Evolutionary conservation across 2,329 filamentous ascomycete genomes (phyloP).

Genomic region (Tolypocladium ovalisporum): DNA sequence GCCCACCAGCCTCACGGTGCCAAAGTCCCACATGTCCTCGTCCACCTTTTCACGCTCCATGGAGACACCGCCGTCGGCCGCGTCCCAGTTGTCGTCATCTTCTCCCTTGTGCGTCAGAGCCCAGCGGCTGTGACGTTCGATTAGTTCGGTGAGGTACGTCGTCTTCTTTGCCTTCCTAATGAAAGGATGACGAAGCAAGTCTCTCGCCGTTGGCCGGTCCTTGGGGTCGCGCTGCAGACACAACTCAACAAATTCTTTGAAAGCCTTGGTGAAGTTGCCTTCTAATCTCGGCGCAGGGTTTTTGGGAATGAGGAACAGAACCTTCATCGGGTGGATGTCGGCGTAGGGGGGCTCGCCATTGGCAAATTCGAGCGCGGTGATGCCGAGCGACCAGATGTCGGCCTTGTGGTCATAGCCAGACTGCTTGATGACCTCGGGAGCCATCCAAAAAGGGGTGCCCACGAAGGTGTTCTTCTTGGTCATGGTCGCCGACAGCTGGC

Average conservation of each 20-base stretch:
- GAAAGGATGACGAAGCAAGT: slow-evolving; percentile 82
- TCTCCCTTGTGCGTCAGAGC: slow-evolving; percentile 66
- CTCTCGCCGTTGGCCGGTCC: slow-evolving; percentile 76
- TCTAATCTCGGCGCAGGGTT: slow-evolving; percentile 76
- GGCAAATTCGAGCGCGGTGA: slow-evolving; percentile 85
- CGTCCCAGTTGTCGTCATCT: slow-evolving; percentile 50
- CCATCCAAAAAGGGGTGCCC: slow-evolving; percentile 99
- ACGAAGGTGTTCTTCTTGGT: slow-evolving; percentile 99
- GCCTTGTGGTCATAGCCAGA: slow-evolving; percentile 97
- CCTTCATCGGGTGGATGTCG: slow-evolving; percentile 97
- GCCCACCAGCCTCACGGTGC: slow-evolving; percentile 76
- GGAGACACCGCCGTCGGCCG: slow-evolving; percentile 39
- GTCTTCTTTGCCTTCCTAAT: slow-evolving; percentile 88
- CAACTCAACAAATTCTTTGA: slow-evolving; percentile 74
- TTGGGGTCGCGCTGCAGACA: slow-evolving; percentile 84
- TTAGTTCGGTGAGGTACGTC: slow-evolving; percentile 91
- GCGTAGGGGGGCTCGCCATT: slow-evolving; percentile 90
- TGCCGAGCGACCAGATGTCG: slow-evolving; percentile 94
- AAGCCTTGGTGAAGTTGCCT: slow-evolving; percentile 69
- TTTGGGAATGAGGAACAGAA: slow-evolving; percentile 91
- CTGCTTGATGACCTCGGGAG: slow-evolving; percentile 96
- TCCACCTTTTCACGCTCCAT: slow-evolving; percentile 46
- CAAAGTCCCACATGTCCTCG: slow-evolving; percentile 97
- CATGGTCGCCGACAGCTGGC: slow-evolving; percentile 94
- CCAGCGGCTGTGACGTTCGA: slow-evolving; percentile 84